Evolutionary conservation across 495 filamentous ascomycete species (phyloP).

Genomic region (Rostrohypoxylon terebratum): DNA sequence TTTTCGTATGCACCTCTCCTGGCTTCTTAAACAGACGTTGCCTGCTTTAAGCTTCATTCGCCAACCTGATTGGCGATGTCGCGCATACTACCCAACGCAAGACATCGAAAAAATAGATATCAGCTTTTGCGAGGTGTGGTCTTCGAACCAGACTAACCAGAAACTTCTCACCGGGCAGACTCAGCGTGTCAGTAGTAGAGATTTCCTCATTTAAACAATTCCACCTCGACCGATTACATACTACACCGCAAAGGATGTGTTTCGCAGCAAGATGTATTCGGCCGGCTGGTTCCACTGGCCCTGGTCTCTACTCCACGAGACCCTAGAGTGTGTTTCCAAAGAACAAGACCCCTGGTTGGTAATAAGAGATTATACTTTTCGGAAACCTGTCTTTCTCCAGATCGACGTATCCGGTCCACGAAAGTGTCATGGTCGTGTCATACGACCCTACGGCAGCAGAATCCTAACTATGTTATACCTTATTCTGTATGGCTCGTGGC

Average conservation of each 20-base stretch:
- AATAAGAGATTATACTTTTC: conserved; percentile 34
- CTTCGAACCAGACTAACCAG: conserved; percentile 16
- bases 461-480: conserved; percentile 22
- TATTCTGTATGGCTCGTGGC: neutral
- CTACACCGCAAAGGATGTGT: conserved; percentile 15
- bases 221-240: conserved; percentile 4
- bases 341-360: conserved; percentile 37
- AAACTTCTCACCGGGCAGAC: conserved; percentile 25
- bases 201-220: conserved; percentile 23
- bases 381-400: conserved; percentile 49
- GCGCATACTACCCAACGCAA: conserved; percentile 20
- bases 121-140: neutral
- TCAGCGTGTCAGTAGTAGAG: conserved; percentile 12
- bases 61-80: conserved; percentile 14
- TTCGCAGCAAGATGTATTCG: conserved; percentile 28
- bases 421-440: conserved; percentile 49
- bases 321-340: conserved; percentile 47
- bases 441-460: conserved; percentile 37
- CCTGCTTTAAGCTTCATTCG: neutral
- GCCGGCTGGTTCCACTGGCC: conserved; percentile 17
- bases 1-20: conserved; percentile 34
- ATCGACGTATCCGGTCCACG: conserved; percentile 49
- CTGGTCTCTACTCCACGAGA: conserved; percentile 36
- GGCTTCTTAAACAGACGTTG: conserved; percentile 18
- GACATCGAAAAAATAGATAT: conserved; percentile 14